These are phyloP conservation scores for Cystobasidium slooffiae DNA, from an alignment of 1,284 basidiomycete genomes.

Conservation along the genomic window DNA sequence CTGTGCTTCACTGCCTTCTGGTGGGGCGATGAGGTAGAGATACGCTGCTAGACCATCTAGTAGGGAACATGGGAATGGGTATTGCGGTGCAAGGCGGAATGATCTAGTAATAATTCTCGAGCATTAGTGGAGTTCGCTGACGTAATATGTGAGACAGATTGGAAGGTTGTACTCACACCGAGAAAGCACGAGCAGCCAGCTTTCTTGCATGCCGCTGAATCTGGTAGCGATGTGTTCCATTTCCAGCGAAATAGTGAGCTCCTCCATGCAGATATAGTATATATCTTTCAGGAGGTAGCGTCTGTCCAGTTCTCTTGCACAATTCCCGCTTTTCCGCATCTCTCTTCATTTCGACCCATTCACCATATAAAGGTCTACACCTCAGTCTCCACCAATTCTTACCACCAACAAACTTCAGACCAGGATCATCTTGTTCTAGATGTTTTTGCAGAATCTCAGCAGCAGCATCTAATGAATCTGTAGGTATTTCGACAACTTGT, in stretches of 20 bases:
- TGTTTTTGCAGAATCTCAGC: conserved; percentile 13
- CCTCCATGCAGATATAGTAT: conserved; percentile 49
- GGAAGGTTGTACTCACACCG: conserved; percentile 38
- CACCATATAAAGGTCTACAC: conserved; percentile 28
- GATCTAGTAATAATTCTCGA: conserved; percentile 39
- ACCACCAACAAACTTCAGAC: conserved; percentile 28
- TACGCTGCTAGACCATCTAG: conserved; percentile 58
- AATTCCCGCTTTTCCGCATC: conserved; percentile 23
- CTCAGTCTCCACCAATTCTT: conserved; percentile 36
- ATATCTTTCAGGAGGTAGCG: conserved; percentile 25
- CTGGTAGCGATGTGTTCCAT: conserved; percentile 52
- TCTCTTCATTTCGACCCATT: conserved; percentile 41
- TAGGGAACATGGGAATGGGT: conserved; percentile 56
- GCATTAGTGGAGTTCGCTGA: conserved; percentile 27
- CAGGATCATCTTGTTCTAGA: conserved; percentile 36
- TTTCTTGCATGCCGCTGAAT: conserved; percentile 58
- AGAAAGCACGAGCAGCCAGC: conserved; percentile 58
- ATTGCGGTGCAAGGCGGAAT: conserved; percentile 50
- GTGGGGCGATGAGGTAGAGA: conserved; percentile 46
- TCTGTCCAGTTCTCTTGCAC: background rate
- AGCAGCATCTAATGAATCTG: conserved; percentile 27
- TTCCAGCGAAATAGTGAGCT: conserved; percentile 42
- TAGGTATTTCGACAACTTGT: conserved; percentile 27
- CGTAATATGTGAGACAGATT: background rate
- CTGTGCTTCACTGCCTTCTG: conserved; percentile 27